Base-by-base conservation (phyloP, 805 yeast species). In the Brettanomyces custersianus region DNA sequence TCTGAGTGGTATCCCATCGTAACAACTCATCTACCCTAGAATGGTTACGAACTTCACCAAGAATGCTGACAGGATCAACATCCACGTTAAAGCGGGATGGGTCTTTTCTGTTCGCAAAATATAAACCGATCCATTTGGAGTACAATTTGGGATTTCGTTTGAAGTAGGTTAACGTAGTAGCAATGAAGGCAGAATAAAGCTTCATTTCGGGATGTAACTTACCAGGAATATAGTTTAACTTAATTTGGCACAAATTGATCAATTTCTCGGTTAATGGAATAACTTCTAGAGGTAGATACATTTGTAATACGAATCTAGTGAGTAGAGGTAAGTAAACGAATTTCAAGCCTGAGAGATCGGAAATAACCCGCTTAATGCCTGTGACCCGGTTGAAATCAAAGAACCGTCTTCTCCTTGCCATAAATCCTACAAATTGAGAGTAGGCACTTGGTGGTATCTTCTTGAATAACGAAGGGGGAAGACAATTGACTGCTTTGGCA, bases 261-360 rank as follows among this genome's bases (percentile, higher is more conserved):
- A 56, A 33, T 5, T 51, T 52, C 17, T 49, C 46, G 9, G 63
- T 59, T 20, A 65, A 52, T 0, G 50, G 37, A 19, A 68, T 67
- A 2, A 78, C 46, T 27, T 70, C 70, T 3, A 77, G 63, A 1
- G 87, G 73, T 5, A 77, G 43, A 12, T 70, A 49, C 29, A 70
- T 44, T 29, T 70, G 69, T 4, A 63, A 52, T 4, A 68, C 54
- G 1, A 65, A 39, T 38, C 62, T 60, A 36, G 72, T 57, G 4
- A 74, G 31, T 5, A 70, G 44, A 3, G 72, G 70, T 16, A 52
- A 54, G 40, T 57, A 59, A 38, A 57, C 55, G n/a, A 59, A 33
- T 16, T 38, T 35, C 3, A 25, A 9, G 2, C 33, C 33, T 9
- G 29, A 23, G n/a, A 42, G 33, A 16, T 40, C 44, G 2, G 33